Evolutionary conservation across 2,329 filamentous ascomycete species (phyloP), one percentile per base, ranked within the genome.

Genomic region (Thermothelomyces thermophilus): DNA sequence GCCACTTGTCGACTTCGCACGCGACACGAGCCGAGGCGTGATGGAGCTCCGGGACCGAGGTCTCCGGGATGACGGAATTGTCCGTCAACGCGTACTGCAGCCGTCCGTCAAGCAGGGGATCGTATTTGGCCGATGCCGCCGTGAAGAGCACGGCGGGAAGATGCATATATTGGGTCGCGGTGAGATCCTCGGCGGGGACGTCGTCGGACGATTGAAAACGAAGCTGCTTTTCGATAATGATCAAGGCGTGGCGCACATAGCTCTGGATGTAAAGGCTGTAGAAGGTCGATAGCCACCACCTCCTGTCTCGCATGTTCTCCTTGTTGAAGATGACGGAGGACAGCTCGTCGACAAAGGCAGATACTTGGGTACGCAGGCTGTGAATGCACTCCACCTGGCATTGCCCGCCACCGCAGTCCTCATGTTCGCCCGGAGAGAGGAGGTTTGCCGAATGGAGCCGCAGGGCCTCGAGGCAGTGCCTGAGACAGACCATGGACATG

Each of bases 201-300:
- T 64, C 63, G 17, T 64, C 63, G 19, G 36, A 37, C 7, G 53
- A 52, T 0, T 48, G 57, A 22, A 62, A 63, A 1, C 62, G 57
- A 14, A 62, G 52, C 40, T 62, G 58, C 42, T 63, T 63, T 35
- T 64, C 63, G 11, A 64, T 58, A 22, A 54, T 52, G 1, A 64
- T 58, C 13, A 64, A 39, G 13, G 60, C 62, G 13, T 63, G 61
- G 11, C 63, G 58, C 11, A 64, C 62, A 30, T 63, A 62, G 33
- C 61, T 62, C 50, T 64, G 63, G 53, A 64, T 64, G 49, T 56
- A 63, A 4, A 64, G 53, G 41, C 61, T 63, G 51, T 63, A 64
- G 43, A 64, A 64, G 0, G 62, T 64, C 33, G 63, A 64, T 8
- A 64, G 46, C 63, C 63, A 64, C 63, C 63, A 64, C 13, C 60